Evolutionary conservation across 2,329 filamentous ascomycete species (phyloP).

Genomic region (Colletotrichum abscissum): DNA sequence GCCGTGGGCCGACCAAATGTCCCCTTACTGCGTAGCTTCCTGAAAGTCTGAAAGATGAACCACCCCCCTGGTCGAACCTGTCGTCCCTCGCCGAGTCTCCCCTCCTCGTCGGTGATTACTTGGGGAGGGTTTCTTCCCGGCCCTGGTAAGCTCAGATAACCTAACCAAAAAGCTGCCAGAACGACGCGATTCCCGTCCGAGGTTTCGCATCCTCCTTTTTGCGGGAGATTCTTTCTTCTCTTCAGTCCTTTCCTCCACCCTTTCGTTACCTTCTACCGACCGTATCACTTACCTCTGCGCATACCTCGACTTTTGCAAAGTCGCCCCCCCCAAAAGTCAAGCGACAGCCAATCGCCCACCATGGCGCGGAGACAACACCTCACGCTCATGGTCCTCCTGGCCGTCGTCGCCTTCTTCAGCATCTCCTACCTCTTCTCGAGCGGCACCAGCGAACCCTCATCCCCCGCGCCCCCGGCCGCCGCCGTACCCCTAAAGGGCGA

Average conservation of each 20-base stretch:
- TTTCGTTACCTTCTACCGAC: too few species aligned
- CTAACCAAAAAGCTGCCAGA: background rate
- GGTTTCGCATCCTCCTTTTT: background rate
- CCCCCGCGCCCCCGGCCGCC: constrained; percentile 16
- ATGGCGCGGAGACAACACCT: constrained; percentile 68
- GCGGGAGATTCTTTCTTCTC: background rate
- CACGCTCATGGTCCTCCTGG: constrained; percentile 63
- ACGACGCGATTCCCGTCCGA: constrained; percentile 6
- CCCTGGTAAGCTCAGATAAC: background rate
- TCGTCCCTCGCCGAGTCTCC: background rate
- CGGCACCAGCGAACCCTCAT: constrained; percentile 38
- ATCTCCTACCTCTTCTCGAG: constrained; percentile 70
- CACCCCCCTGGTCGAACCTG: background rate
- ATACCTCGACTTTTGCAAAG: background rate
- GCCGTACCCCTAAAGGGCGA: constrained; percentile 37
- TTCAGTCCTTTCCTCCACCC: background rate
- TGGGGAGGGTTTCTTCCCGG: background rate
- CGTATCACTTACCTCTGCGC: background rate
- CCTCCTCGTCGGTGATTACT: background rate
- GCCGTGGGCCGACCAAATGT: constrained; percentile 28
- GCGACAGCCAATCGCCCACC: constrained; percentile 31
- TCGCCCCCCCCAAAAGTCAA: background rate
- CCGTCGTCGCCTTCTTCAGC: constrained; percentile 66
- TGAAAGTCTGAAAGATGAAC: too few species aligned
- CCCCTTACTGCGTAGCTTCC: background rate